Conservation (phyloP, 208 protist species). For the Wallacemonas sp. region DNA sequence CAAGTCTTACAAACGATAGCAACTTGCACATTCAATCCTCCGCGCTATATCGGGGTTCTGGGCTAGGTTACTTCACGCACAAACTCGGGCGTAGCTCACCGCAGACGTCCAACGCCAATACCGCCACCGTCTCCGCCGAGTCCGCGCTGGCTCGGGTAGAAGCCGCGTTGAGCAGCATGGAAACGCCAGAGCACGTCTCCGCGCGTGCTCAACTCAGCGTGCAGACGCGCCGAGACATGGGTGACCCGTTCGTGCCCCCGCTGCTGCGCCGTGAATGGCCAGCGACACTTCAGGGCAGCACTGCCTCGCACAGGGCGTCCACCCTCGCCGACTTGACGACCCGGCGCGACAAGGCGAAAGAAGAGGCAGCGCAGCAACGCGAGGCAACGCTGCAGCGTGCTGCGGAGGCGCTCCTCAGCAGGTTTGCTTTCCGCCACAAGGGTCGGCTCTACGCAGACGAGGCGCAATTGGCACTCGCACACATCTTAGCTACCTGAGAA, state of each 20-base stretch:
- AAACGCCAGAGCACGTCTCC: background rate
- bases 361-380: slow-evolving; percentile 16
- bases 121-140: background rate
- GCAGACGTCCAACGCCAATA: background rate
- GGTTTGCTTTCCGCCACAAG: slow-evolving; percentile 43
- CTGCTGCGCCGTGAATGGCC: slow-evolving; percentile 5
- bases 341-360: slow-evolving; percentile 8
- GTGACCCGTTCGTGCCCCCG: background rate
- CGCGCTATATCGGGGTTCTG: background rate
- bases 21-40: background rate
- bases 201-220: background rate
- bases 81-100: background rate
- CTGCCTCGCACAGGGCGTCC: background rate
- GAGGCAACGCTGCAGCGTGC: slow-evolving; percentile 24
- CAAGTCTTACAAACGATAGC: background rate
- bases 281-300: background rate
- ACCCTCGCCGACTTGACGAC: background rate
- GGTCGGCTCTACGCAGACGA: slow-evolving; percentile 59
- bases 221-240: background rate
- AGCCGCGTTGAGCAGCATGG: background rate
- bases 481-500: too few relatives aligned
- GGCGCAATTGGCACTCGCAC: slow-evolving; percentile 63
- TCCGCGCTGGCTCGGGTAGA: background rate
- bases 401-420: slow-evolving; percentile 19
- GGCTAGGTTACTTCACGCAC: slow-evolving; percentile 4